Percentiles rank a stretch among this genome's conserved stretches.
Evolutionary conservation across 1,139 yeast genomes (phyloP).

Genomic region (Kurtzmaniella quercitrusa): DNA sequence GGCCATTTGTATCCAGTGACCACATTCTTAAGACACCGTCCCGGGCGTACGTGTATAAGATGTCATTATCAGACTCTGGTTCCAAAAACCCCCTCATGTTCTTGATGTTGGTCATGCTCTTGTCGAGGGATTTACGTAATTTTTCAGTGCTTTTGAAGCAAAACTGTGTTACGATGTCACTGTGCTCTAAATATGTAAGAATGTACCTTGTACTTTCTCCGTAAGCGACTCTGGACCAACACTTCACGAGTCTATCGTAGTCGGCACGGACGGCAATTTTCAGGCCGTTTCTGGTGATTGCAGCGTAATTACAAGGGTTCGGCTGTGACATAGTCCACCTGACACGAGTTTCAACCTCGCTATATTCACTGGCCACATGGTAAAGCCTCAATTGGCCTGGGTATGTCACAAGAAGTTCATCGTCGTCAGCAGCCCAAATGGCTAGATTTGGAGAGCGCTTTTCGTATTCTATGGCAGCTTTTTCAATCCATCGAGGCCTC

Average conservation of each 20-base stretch:
- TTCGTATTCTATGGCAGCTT: conserved; percentile 19
- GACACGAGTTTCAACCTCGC: conserved; percentile 25
- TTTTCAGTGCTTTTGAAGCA: conserved; percentile 1
- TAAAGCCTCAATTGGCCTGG: conserved; percentile 47
- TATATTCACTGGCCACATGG: conserved; percentile 45
- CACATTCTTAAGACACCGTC: conserved; percentile 62
- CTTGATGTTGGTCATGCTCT: conserved; percentile 36
- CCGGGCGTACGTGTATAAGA: conserved; percentile 57
- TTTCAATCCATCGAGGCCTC: conserved; percentile 47
- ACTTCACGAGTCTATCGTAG: conserved; percentile 63
- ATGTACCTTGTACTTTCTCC: conserved; percentile 68
- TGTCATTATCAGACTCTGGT: conserved; percentile 31
- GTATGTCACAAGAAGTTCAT: conserved; percentile 64
- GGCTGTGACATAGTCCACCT: conserved; percentile 59
- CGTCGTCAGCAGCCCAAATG: conserved; percentile 60
- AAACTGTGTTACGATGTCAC: conserved; percentile 8
- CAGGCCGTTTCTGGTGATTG: conserved; percentile 61
- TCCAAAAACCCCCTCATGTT: conserved; percentile 29
- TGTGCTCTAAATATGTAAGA: conserved; percentile 61
- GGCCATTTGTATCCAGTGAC: conserved; percentile 64
- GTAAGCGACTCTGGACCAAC: conserved; percentile 75
- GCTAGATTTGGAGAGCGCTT: conserved; percentile 45
- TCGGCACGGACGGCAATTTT: conserved; percentile 58
- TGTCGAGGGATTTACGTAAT: conserved; percentile 14
- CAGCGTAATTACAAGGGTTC: conserved; percentile 49